These are phyloP conservation scores for Claviceps africana DNA, from an alignment of 2,329 filamentous ascomycete species.

Conservation along the genomic window DNA sequence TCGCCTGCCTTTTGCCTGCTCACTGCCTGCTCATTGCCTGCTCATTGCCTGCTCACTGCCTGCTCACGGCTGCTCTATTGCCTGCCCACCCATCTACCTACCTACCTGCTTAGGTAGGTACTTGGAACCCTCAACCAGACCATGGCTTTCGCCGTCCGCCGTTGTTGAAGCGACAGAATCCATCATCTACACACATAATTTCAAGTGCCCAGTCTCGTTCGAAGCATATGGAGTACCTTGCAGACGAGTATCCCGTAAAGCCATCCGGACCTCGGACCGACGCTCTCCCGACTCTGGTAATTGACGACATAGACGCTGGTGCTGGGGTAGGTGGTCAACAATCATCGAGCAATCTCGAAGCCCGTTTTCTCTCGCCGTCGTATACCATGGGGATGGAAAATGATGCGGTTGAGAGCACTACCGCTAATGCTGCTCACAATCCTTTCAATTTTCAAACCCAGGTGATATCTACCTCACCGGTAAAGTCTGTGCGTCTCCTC, in stretches of 20 bases:
- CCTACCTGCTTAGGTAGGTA: no score
- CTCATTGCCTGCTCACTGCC: no score
- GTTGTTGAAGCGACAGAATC: neutral
- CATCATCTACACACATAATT: neutral
- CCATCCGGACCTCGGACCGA: constrained; percentile 1
- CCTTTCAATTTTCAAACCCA: constrained; percentile 95
- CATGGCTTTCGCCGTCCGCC: neutral
- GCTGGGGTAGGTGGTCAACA: neutral
- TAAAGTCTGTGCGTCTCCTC: constrained; percentile 53
- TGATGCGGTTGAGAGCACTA: neutral
- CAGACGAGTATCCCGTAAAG: neutral
- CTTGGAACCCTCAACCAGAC: no score
- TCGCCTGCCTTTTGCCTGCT: neutral
- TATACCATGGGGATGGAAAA: constrained; percentile 6
- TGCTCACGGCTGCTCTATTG: no score
- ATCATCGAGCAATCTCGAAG: neutral
- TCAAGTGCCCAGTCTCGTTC: neutral
- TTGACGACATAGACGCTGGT: constrained; percentile 11
- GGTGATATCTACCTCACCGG: constrained; percentile 56
- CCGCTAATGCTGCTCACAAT: constrained; percentile 27
- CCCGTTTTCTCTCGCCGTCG: constrained; percentile 6
- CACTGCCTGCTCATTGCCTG: no score
- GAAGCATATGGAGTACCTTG: constrained; percentile 8
- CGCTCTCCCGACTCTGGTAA: constrained; percentile 6
- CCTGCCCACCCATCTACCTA: no score